Evolutionary conservation across 768 basidiomycete species (phyloP).

Genomic region (Xanthoconium stramineum): DNA sequence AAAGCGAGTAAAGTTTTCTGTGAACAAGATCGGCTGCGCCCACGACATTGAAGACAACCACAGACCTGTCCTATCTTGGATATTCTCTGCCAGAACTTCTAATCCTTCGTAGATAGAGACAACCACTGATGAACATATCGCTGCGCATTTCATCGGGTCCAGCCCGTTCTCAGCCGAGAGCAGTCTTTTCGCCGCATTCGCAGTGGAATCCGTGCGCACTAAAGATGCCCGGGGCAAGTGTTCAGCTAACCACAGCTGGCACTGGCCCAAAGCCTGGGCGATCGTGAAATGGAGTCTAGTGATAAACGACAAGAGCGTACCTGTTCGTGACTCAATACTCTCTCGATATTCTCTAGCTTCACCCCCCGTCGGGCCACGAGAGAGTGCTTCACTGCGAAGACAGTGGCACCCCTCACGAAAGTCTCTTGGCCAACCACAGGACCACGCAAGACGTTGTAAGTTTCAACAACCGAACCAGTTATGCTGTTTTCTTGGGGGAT

Average conservation of each 20-base stretch:
- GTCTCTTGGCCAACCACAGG: slow-evolving; percentile 35
- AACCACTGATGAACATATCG: slow-evolving; percentile 72
- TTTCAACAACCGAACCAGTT: slow-evolving; percentile 71
- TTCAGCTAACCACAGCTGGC: slow-evolving; percentile 53
- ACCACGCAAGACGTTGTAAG: slow-evolving; percentile 62
- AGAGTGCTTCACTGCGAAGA: slow-evolving; percentile 64
- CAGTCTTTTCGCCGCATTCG: slow-evolving; percentile 55
- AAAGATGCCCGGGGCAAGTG: slow-evolving; percentile 51
- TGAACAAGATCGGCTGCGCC: not conserved
- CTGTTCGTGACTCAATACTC: slow-evolving; percentile 78
- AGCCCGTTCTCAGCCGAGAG: slow-evolving; percentile 34
- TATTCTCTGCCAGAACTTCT: slow-evolving; percentile 55
- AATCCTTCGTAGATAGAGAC: slow-evolving; percentile 58
- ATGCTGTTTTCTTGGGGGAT: slow-evolving; percentile 81
- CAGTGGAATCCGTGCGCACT: slow-evolving; percentile 68
- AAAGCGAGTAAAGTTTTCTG: slow-evolving; percentile 72
- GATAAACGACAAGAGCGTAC: slow-evolving; percentile 34
- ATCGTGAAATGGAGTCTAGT: not conserved
- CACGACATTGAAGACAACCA: not conserved
- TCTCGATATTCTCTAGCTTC: slow-evolving; percentile 49
- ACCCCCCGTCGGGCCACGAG: slow-evolving; percentile 62
- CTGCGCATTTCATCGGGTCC: slow-evolving; percentile 52
- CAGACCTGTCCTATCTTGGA: slow-evolving; percentile 51
- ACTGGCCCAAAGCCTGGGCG: slow-evolving; percentile 73
- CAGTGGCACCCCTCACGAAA: slow-evolving; percentile 59